A percentile compares a stretch with the other conserved stretches of the same genome.
These are phyloP conservation scores for Tilletia walkeri DNA, from an alignment of 1,284 basidiomycete species.

Conservation along the genomic window DNA sequence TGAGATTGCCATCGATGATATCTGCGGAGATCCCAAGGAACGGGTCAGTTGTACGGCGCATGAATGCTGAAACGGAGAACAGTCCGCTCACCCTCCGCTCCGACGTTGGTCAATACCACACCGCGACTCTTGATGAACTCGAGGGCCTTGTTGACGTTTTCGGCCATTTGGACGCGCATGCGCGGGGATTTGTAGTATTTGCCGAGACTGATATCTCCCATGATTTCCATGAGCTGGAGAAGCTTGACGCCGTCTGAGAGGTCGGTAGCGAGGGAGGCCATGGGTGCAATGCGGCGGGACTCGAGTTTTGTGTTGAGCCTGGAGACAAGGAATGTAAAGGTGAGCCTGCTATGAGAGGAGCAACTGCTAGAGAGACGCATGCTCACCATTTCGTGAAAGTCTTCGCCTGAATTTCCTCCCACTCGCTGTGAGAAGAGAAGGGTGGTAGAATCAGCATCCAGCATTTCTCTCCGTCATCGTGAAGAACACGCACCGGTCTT, in stretches of 20 bases:
- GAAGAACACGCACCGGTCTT: constrained; percentile 6
- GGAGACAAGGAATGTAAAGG: constrained; percentile 34
- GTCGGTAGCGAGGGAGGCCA: constrained; percentile 84
- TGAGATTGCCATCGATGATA: constrained; percentile 95
- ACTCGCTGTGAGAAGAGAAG: constrained; percentile 34
- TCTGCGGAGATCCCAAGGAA: constrained; percentile 61
- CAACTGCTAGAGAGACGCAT: not conserved
- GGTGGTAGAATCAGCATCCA: not conserved
- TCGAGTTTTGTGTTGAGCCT: constrained; percentile 96
- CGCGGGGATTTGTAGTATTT: constrained; percentile 84
- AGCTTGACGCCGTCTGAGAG: constrained; percentile 91
- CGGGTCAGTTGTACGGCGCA: no score
- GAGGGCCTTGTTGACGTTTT: constrained; percentile 94
- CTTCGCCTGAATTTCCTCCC: constrained; percentile 52
- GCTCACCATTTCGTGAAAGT: constrained; percentile 52
- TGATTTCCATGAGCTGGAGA: constrained; percentile 66
- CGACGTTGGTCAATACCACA: constrained; percentile 95
- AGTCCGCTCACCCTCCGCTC: constrained; percentile 71
- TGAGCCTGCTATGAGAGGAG: not conserved
- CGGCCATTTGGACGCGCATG: constrained; percentile 93
- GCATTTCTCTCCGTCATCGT: not conserved
- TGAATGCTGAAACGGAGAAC: no score
- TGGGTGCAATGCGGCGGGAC: constrained; percentile 77
- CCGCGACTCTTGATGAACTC: constrained; percentile 92
- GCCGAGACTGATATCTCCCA: constrained; percentile 76